Base-by-base conservation (phyloP, 805 yeast genomes). In the Lipomyces japonicus region DNA sequence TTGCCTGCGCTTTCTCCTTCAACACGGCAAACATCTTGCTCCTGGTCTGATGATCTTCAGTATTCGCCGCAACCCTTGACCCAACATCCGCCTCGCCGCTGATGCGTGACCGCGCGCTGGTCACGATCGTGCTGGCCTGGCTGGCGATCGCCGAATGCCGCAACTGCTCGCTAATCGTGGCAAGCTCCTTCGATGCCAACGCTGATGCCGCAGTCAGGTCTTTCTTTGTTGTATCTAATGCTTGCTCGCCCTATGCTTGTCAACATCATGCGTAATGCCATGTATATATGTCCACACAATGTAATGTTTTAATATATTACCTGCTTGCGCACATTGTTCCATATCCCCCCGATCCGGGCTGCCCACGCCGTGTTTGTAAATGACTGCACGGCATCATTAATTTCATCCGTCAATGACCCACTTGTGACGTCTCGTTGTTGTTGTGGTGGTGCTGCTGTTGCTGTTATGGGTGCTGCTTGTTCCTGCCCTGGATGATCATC, bases 1-100 rank as follows among this genome's bases (percentile, higher is more conserved):
- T 79, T 40, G 74, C 75, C 58, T 84, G 87, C 5, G 89, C 81
- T 55, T 72, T 67, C 40, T 52, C 62, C 56, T 64, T 67, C 53
- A 62, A 57, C 34, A 62, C 62, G n/a, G 55, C 50, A 37, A 71
- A 60, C 65, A 62, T 61, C 24, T 61, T 56, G 42, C 50, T 58
- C n/a, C n/a, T n/a, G n/a, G n/a, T n/a, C n/a, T n/a, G n/a, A n/a
- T n/a, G n/a, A n/a, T n/a, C n/a, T n/a, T n/a, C n/a, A n/a, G n/a
- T n/a, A n/a, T n/a, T n/a, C n/a, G n/a, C n/a, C n/a, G n/a, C n/a
- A n/a, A n/a, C n/a, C 12, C 38, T 42, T 7, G 46, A 22, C 26
- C 41, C 41, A 10, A 14, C 39, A 9, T 35, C 23, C 31, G 31
- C 23, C 37, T 52, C 56, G 24, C 40, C 16, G 35, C 51, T 46